A percentile compares a stretch with the other conserved stretches of the same genome.
These are phyloP conservation scores for Aspergillus brunneoviolaceus DNA, from an alignment of 2,329 filamentous ascomycete species.

Conservation along the genomic window DNA sequence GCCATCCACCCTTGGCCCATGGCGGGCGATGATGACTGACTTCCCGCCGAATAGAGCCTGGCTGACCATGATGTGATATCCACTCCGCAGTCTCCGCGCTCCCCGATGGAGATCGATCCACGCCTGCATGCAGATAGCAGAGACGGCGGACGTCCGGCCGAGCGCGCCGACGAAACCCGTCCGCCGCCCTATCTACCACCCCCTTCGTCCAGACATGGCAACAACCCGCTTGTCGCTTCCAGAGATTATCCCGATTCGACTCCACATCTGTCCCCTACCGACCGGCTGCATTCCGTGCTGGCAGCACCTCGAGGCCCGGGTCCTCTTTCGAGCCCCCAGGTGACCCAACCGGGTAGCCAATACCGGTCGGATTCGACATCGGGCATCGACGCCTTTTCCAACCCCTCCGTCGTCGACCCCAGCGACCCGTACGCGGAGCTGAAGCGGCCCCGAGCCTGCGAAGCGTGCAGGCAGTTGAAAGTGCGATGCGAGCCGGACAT, in stretches of 20 bases:
- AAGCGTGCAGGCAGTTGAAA: conserved; percentile 72
- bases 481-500: conserved; percentile 81
- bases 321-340: conserved; percentile 10
- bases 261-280: conserved; percentile 19
- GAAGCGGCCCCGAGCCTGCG: conserved; percentile 71
- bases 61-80: conserved; percentile 12
- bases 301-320: conserved; percentile 14
- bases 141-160: conserved; percentile 15
- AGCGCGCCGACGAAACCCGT: conserved; percentile 10
- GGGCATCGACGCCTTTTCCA: conserved; percentile 4
- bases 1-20: background rate
- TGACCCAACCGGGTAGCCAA: conserved; percentile 4
- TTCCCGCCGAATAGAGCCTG: background rate
- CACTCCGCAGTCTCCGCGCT: conserved; percentile 16
- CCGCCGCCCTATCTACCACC: conserved; percentile 11
- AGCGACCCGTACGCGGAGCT: conserved; percentile 46
- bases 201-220: conserved; percentile 10
- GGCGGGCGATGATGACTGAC: background rate
- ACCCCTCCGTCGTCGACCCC: conserved; percentile 15
- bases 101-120: conserved; percentile 36
- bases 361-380: conserved; percentile 6
- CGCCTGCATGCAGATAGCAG: conserved; percentile 25
- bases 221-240: conserved; percentile 4
- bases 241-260: conserved; percentile 32
- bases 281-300: conserved; percentile 16